These are phyloP conservation scores for Plasmodium coatneyi DNA, from an alignment of 169 alveolate species.

Conservation along the genomic window DNA sequence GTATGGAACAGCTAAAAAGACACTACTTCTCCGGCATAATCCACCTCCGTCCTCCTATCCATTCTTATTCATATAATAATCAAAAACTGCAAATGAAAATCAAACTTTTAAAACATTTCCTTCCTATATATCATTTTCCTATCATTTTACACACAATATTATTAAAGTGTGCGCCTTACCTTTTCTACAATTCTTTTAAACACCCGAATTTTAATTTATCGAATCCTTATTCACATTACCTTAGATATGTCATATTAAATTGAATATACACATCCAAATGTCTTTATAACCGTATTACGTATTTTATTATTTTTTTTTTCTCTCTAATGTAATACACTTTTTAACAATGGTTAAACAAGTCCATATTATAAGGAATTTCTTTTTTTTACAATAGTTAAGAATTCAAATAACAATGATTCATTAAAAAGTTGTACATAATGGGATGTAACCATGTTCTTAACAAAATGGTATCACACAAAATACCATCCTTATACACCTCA, in stretches of 20 bases:
- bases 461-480: not conserved
- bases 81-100: not conserved
- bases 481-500: not conserved
- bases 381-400: not conserved
- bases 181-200: slow-evolving; percentile 1
- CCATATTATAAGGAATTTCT: not conserved
- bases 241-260: not conserved
- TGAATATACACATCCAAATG: not conserved
- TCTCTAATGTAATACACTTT: not conserved
- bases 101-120: not conserved
- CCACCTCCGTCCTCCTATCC: not conserved
- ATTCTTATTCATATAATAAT: not conserved
- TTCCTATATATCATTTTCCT: not conserved
- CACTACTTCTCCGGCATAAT: not conserved
- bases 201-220: not conserved
- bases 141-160: not conserved
- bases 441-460: not conserved
- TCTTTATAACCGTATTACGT: not conserved
- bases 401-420: not conserved
- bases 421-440: not conserved
- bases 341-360: not conserved
- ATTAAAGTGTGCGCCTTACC: not conserved
- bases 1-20: not conserved
- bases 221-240: not conserved
- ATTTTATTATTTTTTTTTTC: not conserved